phyloP scores from a whole-genome alignment of 129 eudicot species.

The Centella asiatica region DNA sequence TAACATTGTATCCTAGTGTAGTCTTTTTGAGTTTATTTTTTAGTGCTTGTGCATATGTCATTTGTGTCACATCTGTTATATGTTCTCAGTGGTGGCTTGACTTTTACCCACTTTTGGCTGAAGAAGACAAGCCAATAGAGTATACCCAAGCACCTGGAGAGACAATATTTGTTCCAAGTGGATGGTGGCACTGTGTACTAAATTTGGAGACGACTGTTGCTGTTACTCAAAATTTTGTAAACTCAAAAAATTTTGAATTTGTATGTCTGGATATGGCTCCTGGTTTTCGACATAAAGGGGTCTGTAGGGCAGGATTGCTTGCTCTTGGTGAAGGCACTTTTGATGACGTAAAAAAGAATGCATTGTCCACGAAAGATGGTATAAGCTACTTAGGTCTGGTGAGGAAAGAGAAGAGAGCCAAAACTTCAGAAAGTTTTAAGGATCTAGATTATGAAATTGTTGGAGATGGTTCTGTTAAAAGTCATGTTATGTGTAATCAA shows the following conservation, averaged over 20 bases:
- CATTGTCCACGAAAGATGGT: slow-evolving; percentile 15
- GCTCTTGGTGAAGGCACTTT: slow-evolving; percentile 53
- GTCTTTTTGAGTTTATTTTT: not conserved
- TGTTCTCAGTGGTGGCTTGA: slow-evolving; percentile 91
- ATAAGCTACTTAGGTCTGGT: slow-evolving; percentile 26
- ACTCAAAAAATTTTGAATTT: slow-evolving; percentile 73
- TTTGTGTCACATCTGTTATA: not conserved
- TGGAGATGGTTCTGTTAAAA: slow-evolving; percentile 19
- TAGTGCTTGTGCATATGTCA: not conserved
- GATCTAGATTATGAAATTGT: slow-evolving; percentile 19
- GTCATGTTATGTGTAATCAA: slow-evolving; percentile 18
- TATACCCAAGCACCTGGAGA: slow-evolving; percentile 95
- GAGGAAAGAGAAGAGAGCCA: slow-evolving; percentile 59
- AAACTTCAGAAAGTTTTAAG: slow-evolving; percentile 32
- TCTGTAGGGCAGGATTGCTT: slow-evolving; percentile 89
- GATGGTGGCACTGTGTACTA: slow-evolving; percentile 99
- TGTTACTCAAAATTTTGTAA: slow-evolving; percentile 90
- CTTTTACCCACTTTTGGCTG: slow-evolving; percentile 81
- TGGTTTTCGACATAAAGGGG: slow-evolving; percentile 94
- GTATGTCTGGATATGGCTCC: slow-evolving; percentile 97
- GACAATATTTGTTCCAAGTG: slow-evolving; percentile 90
- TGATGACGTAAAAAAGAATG: slow-evolving; percentile 22
- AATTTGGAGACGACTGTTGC: slow-evolving; percentile 84
- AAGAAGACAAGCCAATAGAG: slow-evolving; percentile 84
- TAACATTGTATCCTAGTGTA: not conserved